Base-by-base conservation (phyloP, 306 rosid genomes). In the Fragaria nilgerrensis region DNA sequence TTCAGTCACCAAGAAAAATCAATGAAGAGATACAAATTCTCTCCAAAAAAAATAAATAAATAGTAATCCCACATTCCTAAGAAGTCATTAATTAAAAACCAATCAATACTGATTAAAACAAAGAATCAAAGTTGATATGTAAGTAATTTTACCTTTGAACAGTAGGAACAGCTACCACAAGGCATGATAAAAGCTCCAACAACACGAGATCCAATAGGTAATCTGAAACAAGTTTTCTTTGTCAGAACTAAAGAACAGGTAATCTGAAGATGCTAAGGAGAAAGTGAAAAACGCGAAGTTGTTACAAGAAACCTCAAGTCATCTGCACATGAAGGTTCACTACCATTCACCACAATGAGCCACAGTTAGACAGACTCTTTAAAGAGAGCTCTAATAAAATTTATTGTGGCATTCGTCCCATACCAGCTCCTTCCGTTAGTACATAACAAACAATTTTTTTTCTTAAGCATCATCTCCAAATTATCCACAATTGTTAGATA, bases 101-200 rank as follows among this genome's bases (percentile, higher is more conserved):
- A 32, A 59, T 72, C 44, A 81, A 78, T 59, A 69, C 59, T 73
- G 80, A 77, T 48, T 59, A 62, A 74, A 71, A 68, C 36, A 70
- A 80, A 47, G 52, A 10, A 58, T 2, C 23, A 79, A 53, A 61
- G 73, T 29, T 68, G 56, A 53, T 29, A 19, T 27, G 20, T 45
- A 20, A 37, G 37, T 39, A 71, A 70, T 29, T 66, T 77, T 79
- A 95, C 98, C 92, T 92, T 92, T 25, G 98, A 86, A 88, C 98
- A 92, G 74, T 74, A 92, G 50, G 84, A 86, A 83, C 98, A 95
- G 81, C 80, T 88, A 32, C 98, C 98, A 81, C 98, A 95, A 82
- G 98, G 97, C 97, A 95, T 92, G 87, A 92, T 95, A 80, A 92
- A 95, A 84, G 98, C 84, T 66, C 98, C 97, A 64, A 95, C 86